Conservation (phyloP, 495 filamentous ascomycete species). For the Polyplosphaeria fusca region DNA sequence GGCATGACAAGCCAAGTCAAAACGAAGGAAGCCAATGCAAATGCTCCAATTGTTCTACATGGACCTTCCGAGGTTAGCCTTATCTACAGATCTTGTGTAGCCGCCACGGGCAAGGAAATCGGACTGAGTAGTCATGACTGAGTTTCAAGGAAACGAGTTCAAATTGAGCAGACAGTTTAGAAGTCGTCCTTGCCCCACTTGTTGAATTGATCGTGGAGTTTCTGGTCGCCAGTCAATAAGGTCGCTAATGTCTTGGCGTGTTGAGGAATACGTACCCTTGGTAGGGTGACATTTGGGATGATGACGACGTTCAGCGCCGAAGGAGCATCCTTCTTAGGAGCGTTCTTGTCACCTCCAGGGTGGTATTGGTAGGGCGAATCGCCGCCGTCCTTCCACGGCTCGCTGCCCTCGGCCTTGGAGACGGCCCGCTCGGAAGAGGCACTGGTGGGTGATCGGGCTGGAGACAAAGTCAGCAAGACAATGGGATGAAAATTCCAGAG, state of each 20-base stretch:
- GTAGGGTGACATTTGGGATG: slow-evolving; percentile 85
- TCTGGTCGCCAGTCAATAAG: slow-evolving; percentile 48
- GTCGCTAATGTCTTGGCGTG: not conserved
- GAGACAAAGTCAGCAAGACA: not conserved
- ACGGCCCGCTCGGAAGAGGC: slow-evolving; percentile 77
- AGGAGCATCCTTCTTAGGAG: slow-evolving; percentile 80
- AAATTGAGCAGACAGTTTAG: slow-evolving; percentile 16
- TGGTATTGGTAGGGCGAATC: slow-evolving; percentile 85
- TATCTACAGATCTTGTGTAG: slow-evolving; percentile 31
- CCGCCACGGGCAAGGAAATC: slow-evolving; percentile 16
- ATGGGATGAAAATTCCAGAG: no score
- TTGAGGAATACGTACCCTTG: slow-evolving; percentile 51
- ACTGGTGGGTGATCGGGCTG: slow-evolving; percentile 80
- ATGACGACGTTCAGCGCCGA: slow-evolving; percentile 92
- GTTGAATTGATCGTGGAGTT: slow-evolving; percentile 92
- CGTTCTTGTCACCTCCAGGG: slow-evolving; percentile 76
- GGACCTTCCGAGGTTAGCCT: slow-evolving; percentile 3
- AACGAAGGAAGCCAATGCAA: no score
- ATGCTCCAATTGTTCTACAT: slow-evolving; percentile 15
- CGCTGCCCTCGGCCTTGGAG: slow-evolving; percentile 65
- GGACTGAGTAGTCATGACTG: not conserved
- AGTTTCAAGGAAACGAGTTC: not conserved
- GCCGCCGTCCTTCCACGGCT: slow-evolving; percentile 79
- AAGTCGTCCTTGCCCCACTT: slow-evolving; percentile 91
- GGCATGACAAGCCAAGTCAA: no score